phyloP scores from a whole-genome alignment of 495 filamentous ascomycete species.

The Neurospora sp. region DNA sequence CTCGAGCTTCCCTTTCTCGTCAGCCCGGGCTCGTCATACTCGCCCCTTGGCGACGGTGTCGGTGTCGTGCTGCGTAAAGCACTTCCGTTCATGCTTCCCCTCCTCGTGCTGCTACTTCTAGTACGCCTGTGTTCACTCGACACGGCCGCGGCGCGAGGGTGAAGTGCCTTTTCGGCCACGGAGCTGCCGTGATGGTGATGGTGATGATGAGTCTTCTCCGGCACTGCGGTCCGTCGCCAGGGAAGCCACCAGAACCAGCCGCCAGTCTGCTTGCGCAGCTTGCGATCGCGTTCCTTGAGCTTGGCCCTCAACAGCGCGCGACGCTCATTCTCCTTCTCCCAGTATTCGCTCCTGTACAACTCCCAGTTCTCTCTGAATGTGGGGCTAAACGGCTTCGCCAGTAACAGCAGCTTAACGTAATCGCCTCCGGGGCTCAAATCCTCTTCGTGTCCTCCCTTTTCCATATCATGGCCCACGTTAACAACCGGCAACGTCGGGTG shows the following conservation, averaged over 20 bases:
- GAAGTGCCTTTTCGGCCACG: slow-evolving; percentile 21
- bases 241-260: slow-evolving; percentile 81
- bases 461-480: slow-evolving; percentile 35
- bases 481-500: slow-evolving; percentile 27
- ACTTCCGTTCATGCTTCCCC: slow-evolving; percentile 36
- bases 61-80: slow-evolving; percentile 35
- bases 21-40: slow-evolving; percentile 12
- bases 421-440: slow-evolving; percentile 84
- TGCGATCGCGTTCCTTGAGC: slow-evolving; percentile 52
- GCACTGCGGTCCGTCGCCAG: slow-evolving; percentile 27
- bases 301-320: slow-evolving; percentile 62
- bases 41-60: slow-evolving; percentile 33
- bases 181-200: slow-evolving; percentile 8
- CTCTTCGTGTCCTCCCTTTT: slow-evolving; percentile 59
- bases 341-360: slow-evolving; percentile 82
- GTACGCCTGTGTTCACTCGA: slow-evolving; percentile 35
- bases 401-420: slow-evolving; percentile 77
- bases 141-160: slow-evolving; percentile 29
- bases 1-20: slow-evolving; percentile 36
- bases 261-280: slow-evolving; percentile 55
- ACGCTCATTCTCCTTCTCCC: slow-evolving; percentile 92
- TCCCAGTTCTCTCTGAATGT: slow-evolving; percentile 98
- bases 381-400: slow-evolving; percentile 90
- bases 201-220: slow-evolving; percentile 18
- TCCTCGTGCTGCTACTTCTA: slow-evolving; percentile 37